These are phyloP conservation scores for Lentinula guzmanii DNA, from an alignment of 768 basidiomycete genomes.

Conservation along the genomic window DNA sequence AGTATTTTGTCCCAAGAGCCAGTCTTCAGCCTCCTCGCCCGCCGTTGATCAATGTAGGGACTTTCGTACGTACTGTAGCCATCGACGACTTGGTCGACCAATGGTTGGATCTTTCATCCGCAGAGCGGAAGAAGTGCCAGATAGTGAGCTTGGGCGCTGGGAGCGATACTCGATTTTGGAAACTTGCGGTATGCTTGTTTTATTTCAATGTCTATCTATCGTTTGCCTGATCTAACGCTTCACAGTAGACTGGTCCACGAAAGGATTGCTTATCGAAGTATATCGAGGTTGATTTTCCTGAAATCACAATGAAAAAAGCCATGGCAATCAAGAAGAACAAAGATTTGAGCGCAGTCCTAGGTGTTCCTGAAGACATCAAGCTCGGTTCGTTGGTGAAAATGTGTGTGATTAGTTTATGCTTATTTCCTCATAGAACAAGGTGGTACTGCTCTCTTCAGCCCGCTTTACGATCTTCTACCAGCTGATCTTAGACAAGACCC, in stretches of 20 bases:
- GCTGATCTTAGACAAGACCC: conserved; percentile 69
- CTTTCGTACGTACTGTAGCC: conserved; percentile 75
- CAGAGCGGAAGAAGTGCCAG: conserved; percentile 54
- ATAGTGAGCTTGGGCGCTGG: conserved; percentile 94
- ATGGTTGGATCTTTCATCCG: conserved; percentile 48
- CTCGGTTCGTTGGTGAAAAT: conserved; percentile 28
- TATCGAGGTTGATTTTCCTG: conserved; percentile 88
- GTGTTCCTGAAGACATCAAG: conserved; percentile 33
- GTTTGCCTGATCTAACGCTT: background rate
- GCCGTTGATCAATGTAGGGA: conserved; percentile 94
- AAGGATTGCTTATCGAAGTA: conserved; percentile 52
- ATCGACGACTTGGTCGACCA: conserved; percentile 71
- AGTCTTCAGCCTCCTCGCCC: conserved; percentile 59
- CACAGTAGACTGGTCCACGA: conserved; percentile 50
- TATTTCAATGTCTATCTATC: background rate
- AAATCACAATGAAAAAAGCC: conserved; percentile 78
- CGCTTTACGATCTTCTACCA: conserved; percentile 66
- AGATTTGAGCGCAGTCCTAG: conserved; percentile 46
- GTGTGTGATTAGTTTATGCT: no score
- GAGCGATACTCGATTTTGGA: conserved; percentile 95
- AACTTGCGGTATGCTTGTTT: conserved; percentile 58
- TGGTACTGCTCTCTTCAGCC: conserved; percentile 50
- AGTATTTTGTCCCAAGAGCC: conserved; percentile 59
- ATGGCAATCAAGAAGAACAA: conserved; percentile 70
- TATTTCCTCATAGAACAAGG: conserved; percentile 41